Percentiles rank a stretch among this genome's conserved stretches.
These are phyloP conservation scores for Trichomonas gallinae DNA, from an alignment of 208 protist species.

Conservation along the genomic window DNA sequence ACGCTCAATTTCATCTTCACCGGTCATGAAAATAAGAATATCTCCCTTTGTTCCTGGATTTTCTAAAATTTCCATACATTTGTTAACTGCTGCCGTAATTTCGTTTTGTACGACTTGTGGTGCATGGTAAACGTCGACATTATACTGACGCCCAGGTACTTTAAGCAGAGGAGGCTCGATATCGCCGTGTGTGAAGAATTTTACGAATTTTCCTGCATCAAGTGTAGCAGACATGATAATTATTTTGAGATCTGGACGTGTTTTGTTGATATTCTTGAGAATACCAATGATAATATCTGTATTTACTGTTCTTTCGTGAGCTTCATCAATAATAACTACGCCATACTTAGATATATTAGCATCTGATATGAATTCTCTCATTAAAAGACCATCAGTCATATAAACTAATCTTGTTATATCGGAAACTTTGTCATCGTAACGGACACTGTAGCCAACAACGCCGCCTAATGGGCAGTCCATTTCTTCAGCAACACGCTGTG, in stretches of 20 bases:
- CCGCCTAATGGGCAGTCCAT: constrained; percentile 36
- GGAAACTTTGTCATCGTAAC: not conserved
- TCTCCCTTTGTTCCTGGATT: constrained; percentile 57
- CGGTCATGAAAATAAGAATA: constrained; percentile 95
- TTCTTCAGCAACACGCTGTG: constrained; percentile 24
- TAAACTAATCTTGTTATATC: not conserved
- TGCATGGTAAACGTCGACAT: constrained; percentile 68
- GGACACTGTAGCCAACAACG: not conserved
- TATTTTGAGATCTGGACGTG: not conserved
- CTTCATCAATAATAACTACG: constrained; percentile 70
- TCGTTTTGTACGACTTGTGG: constrained; percentile 58
- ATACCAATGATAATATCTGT: constrained; percentile 48
- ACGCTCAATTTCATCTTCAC: constrained; percentile 75
- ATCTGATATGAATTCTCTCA: constrained; percentile 1
- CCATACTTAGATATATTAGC: constrained; percentile 47
- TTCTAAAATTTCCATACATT: constrained; percentile 59
- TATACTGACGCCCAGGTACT: constrained; percentile 56
- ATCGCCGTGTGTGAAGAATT: constrained; percentile 58
- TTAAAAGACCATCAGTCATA: constrained; percentile 16
- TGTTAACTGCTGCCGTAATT: constrained; percentile 64
- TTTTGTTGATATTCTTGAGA: not conserved
- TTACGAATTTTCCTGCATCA: constrained; percentile 44
- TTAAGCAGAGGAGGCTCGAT: constrained; percentile 41
- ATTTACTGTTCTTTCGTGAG: constrained; percentile 83
- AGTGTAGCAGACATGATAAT: constrained; percentile 19